Evolutionary conservation across 2,329 filamentous ascomycete genomes (phyloP).

Genomic region (Stemphylium beticola): DNA sequence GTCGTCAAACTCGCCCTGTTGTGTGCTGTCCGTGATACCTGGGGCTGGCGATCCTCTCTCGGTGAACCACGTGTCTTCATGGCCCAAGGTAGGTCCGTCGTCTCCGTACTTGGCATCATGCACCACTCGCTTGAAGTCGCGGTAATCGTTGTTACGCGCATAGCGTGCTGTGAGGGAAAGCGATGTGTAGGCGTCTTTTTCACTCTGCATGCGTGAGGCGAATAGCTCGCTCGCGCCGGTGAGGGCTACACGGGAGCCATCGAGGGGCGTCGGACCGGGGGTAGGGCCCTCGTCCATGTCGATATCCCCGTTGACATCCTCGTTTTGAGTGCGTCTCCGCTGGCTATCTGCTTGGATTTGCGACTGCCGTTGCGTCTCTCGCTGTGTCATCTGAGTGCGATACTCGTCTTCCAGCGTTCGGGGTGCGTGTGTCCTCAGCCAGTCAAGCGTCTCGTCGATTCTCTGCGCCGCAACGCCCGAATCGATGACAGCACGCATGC

Average conservation of each 20-base stretch:
- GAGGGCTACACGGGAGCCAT: constrained; percentile 40
- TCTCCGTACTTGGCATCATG: constrained; percentile 66
- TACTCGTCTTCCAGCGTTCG: constrained; percentile 37
- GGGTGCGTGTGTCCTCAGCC: constrained; percentile 49
- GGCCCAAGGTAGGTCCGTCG: constrained; percentile 60
- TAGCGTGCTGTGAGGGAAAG: constrained; percentile 56
- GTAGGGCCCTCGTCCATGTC: constrained; percentile 48
- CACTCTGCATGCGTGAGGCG: constrained; percentile 44
- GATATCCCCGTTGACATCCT: constrained; percentile 16
- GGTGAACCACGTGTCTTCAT: constrained; percentile 68
- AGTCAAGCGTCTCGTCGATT: constrained; percentile 53
- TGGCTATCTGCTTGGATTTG: constrained; percentile 32
- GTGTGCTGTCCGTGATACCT: constrained; percentile 45
- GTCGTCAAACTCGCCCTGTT: constrained; percentile 53
- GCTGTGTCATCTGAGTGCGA: constrained; percentile 46
- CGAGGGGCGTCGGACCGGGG: constrained; percentile 47
- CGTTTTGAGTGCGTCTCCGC: constrained; percentile 19
- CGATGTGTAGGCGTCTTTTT: constrained; percentile 54
- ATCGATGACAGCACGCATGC: constrained; percentile 65
- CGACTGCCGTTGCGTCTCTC: constrained; percentile 41
- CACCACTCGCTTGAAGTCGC: constrained; percentile 65
- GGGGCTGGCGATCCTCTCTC: constrained; percentile 54
- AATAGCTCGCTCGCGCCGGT: constrained; percentile 48
- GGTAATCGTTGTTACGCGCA: constrained; percentile 65
- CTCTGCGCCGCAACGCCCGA: constrained; percentile 55